Conservation (phyloP, 2,329 filamentous ascomycete genomes). For the Beauveria sp. region DNA sequence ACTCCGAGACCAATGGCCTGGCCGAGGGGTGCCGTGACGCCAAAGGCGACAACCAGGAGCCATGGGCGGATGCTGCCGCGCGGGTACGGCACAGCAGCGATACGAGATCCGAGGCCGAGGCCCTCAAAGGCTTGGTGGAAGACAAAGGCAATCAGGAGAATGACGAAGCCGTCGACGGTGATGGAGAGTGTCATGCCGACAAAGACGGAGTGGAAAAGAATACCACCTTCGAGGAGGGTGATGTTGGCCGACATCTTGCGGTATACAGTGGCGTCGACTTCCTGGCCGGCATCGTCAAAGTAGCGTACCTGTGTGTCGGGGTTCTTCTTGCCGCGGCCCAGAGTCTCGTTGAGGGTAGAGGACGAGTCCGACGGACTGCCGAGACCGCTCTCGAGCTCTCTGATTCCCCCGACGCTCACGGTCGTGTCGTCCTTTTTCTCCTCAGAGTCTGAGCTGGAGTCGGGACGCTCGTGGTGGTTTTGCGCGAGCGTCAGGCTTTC, state of each 20-base stretch:
- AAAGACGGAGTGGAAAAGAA: slow-evolving; percentile 72
- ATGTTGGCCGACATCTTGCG: slow-evolving; percentile 65
- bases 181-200: slow-evolving; percentile 67
- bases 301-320: neutral
- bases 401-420: slow-evolving; percentile 19
- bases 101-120: slow-evolving; percentile 62
- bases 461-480: slow-evolving; percentile 1
- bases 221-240: slow-evolving; percentile 67
- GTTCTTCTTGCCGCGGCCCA: slow-evolving; percentile 9
- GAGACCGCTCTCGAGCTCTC: slow-evolving; percentile 27
- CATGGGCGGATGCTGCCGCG: slow-evolving; percentile 50
- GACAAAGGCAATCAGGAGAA: slow-evolving; percentile 60
- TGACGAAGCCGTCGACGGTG: slow-evolving; percentile 57
- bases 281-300: slow-evolving; percentile 34
- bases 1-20: slow-evolving; percentile 55
- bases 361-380: neutral
- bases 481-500: neutral
- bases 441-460: neutral
- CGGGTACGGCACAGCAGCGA: slow-evolving; percentile 57
- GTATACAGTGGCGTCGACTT: slow-evolving; percentile 38
- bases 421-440: slow-evolving; percentile 19
- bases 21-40: slow-evolving; percentile 55
- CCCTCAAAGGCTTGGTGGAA: slow-evolving; percentile 67
- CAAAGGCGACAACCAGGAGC: slow-evolving; percentile 54
- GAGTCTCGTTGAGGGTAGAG: neutral